Evolutionary conservation across 306 rosid genomes (phyloP).

Genomic region (Biancaea sappan): DNA sequence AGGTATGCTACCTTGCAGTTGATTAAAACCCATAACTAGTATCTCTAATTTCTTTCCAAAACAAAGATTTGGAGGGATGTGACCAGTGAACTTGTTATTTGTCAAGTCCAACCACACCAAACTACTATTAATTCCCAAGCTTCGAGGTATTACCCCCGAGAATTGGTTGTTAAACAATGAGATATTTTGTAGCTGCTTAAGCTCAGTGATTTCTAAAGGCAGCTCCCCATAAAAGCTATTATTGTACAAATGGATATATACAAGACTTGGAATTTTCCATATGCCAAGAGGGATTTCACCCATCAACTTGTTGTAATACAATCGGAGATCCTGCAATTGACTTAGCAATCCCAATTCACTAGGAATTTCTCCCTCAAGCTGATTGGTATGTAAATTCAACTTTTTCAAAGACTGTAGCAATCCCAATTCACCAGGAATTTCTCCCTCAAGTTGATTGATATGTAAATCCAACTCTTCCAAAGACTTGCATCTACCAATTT

Average conservation of each 20-base stretch:
- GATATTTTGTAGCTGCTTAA: slow-evolving; percentile 48
- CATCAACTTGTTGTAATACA: slow-evolving; percentile 42
- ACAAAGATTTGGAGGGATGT: slow-evolving; percentile 64
- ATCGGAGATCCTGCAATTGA: slow-evolving; percentile 44
- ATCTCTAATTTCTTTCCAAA: slow-evolving; percentile 42
- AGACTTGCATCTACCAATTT: slow-evolving; percentile 54
- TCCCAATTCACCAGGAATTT: not conserved
- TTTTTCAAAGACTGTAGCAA: slow-evolving; percentile 35
- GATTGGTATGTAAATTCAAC: no score
- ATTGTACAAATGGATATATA: slow-evolving; percentile 39
- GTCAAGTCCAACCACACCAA: slow-evolving; percentile 50
- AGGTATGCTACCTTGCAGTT: slow-evolving; percentile 51
- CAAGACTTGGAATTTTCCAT: slow-evolving; percentile 66
- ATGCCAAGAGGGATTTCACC: slow-evolving; percentile 62
- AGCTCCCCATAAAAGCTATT: slow-evolving; percentile 55
- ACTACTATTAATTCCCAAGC: slow-evolving; percentile 58
- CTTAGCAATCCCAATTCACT: not conserved
- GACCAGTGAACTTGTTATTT: slow-evolving; percentile 51
- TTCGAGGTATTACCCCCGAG: slow-evolving; percentile 56
- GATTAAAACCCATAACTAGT: slow-evolving; percentile 50
- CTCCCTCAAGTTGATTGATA: not conserved
- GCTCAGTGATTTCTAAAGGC: slow-evolving; percentile 62
- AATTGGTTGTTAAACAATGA: slow-evolving; percentile 50
- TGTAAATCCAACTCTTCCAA: slow-evolving; percentile 26
- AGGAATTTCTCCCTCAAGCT: not conserved